A percentile compares a stretch with the other conserved stretches of the same genome.
Evolutionary conservation across 805 yeast genomes (phyloP).

Genomic region (Clavispora carvajalis): DNA sequence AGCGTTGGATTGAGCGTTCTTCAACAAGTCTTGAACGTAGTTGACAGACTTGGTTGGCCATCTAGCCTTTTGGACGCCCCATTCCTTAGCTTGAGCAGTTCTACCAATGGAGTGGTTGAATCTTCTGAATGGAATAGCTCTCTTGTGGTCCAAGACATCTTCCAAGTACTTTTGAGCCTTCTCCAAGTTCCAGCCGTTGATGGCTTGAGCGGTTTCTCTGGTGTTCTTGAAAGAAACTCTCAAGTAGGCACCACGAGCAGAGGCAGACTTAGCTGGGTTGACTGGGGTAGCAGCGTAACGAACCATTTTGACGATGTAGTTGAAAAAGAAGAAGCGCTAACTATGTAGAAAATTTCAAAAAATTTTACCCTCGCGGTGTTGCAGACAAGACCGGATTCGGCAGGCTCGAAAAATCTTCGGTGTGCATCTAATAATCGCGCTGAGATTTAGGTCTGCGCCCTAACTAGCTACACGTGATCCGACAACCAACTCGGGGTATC

Average conservation of each 20-base stretch:
- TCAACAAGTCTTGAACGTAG: constrained; percentile 88
- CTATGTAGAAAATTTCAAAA: constrained; percentile 3
- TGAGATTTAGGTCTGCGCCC: neutral
- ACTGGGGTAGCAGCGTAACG: constrained; percentile 99
- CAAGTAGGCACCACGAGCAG: constrained; percentile 98
- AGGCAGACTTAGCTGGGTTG: constrained; percentile 98
- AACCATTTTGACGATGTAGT: constrained; percentile 59
- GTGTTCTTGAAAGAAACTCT: constrained; percentile 99
- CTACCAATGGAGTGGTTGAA: constrained; percentile 95
- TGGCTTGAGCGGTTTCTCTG: constrained; percentile 98
- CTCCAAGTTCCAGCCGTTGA: constrained; percentile 95
- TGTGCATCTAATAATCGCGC: neutral
- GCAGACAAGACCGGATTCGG: constrained; percentile 1
- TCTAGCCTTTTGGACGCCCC: constrained; percentile 99
- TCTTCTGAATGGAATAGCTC: constrained; percentile 99
- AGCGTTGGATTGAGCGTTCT: constrained; percentile 98
- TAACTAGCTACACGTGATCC: neutral
- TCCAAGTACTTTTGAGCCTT: constrained; percentile 93
- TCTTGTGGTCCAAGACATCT: constrained; percentile 95
- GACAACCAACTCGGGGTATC: too few relatives aligned
- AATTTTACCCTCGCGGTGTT: constrained; percentile 5
- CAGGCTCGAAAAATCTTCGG: neutral
- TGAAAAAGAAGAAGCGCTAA: constrained; percentile 8
- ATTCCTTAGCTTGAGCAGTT: constrained; percentile 99
- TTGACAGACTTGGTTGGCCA: constrained; percentile 99